Conservation (phyloP, 2,329 filamentous ascomycete genomes). For the Monosporascus ibericus region DNA sequence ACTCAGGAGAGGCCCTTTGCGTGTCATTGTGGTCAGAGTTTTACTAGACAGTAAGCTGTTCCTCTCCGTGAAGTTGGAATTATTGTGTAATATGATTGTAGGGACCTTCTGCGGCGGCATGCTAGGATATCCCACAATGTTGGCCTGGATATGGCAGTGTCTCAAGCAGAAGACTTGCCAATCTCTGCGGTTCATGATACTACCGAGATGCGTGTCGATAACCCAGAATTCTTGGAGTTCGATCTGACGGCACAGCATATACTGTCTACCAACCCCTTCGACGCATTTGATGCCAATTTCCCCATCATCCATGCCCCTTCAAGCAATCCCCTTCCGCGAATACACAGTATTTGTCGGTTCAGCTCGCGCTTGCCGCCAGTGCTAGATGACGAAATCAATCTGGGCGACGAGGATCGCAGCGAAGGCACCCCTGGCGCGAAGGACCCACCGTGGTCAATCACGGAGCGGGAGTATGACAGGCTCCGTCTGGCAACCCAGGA, state of each 20-base stretch:
- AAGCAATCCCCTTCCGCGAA: background rate
- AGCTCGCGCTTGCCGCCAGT: conserved; percentile 6
- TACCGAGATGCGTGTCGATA: conserved; percentile 2
- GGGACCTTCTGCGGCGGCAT: conserved; percentile 11
- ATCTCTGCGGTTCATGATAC: background rate
- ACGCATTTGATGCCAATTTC: conserved; percentile 3
- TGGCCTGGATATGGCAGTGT: background rate
- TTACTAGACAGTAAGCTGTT: conserved; percentile 23
- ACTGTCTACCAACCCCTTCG: background rate
- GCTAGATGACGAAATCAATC: conserved; percentile 3
- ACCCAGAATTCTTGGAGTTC: conserved; percentile 5
- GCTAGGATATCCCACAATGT: conserved; percentile 1
- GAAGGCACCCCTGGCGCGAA: background rate
- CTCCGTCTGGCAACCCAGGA: conserved; percentile 5
- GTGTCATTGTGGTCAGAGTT: conserved; percentile 24
- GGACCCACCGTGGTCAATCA: conserved; percentile 12
- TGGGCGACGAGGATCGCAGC: background rate
- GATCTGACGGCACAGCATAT: conserved; percentile 3
- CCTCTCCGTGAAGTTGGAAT: background rate
- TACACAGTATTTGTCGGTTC: conserved; percentile 6
- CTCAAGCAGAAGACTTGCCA: background rate
- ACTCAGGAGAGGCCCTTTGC: conserved; percentile 27
- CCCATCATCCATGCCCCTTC: background rate
- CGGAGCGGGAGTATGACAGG: conserved; percentile 5
- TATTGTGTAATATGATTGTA: background rate